A percentile compares a stretch with the other conserved stretches of the same genome.
Evolutionary conservation across 306 rosid species (phyloP).

Genomic region (Lathyrus aphaca): DNA sequence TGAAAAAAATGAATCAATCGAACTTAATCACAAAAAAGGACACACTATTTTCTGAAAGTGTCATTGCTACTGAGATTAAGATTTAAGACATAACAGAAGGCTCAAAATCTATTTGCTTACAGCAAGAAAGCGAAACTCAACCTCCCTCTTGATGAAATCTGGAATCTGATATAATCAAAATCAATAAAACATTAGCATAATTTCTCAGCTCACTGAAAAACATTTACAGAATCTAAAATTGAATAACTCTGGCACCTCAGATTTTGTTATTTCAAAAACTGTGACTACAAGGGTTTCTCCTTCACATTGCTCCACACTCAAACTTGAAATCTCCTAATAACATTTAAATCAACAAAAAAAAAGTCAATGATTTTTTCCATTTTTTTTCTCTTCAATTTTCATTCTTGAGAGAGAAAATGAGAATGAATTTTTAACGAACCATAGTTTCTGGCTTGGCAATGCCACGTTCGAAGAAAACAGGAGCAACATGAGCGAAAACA

Average conservation of each 20-base stretch:
- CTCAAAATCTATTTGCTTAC: slow-evolving; percentile 51
- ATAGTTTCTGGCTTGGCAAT: slow-evolving; percentile 89
- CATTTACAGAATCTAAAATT: slow-evolving; percentile 18
- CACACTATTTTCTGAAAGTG: too few species aligned
- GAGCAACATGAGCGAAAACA: slow-evolving; percentile 80
- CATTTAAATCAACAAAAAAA: slow-evolving; percentile 13
- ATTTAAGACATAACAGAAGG: slow-evolving; percentile 1
- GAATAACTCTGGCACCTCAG: slow-evolving; percentile 59
- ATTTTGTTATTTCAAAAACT: slow-evolving; percentile 76
- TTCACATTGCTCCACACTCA: slow-evolving; percentile 81
- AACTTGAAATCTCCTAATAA: slow-evolving; percentile 86
- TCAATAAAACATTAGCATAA: slow-evolving; percentile 32
- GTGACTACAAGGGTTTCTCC: slow-evolving; percentile 79
- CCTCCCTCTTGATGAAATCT: slow-evolving; percentile 80
- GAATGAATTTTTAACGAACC: slow-evolving; percentile 46
- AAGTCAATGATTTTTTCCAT: neutral
- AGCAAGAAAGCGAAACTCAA: slow-evolving; percentile 87
- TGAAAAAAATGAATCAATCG: too few species aligned
- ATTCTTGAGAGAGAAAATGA: neutral
- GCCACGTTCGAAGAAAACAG: slow-evolving; percentile 90
- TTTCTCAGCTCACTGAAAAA: slow-evolving; percentile 4
- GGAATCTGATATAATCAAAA: slow-evolving; percentile 66
- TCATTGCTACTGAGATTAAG: too few species aligned
- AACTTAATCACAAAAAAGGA: too few species aligned
- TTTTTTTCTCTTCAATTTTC: neutral